Percentiles rank a stretch among this genome's conserved stretches.
phyloP scores from a whole-genome alignment of 75 land plant genomes.

The Adiantum capillusveneris region DNA sequence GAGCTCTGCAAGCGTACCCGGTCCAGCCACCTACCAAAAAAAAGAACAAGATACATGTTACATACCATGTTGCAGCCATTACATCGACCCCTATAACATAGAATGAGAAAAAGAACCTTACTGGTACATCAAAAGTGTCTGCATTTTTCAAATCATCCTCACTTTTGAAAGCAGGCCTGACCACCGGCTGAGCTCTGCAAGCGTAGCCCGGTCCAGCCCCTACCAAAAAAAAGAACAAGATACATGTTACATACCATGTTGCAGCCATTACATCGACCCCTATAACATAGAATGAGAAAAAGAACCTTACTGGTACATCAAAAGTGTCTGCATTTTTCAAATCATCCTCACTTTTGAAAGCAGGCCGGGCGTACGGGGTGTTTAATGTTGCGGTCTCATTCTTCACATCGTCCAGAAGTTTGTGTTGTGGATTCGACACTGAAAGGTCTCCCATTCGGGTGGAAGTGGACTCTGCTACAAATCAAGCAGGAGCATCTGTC shows the following conservation, averaged over 20 bases:
- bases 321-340: constrained; percentile 53
- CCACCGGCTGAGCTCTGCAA: constrained; percentile 52
- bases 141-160: constrained; percentile 78
- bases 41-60: too few relatives aligned
- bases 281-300: too few relatives aligned
- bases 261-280: too few relatives aligned
- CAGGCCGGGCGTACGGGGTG: constrained; percentile 29
- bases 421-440: constrained; percentile 35
- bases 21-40: constrained; percentile 44
- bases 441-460: background rate
- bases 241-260: too few relatives aligned
- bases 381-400: constrained; percentile 26
- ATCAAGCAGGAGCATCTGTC: background rate
- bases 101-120: too few relatives aligned
- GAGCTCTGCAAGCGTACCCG: constrained; percentile 57
- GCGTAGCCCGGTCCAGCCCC: constrained; percentile 53
- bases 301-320: constrained; percentile 47
- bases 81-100: too few relatives aligned
- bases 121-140: constrained; percentile 47
- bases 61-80: too few relatives aligned
- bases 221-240: constrained; percentile 15
- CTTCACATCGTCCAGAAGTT: constrained; percentile 43
- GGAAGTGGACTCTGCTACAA: background rate
- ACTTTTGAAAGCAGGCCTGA: constrained; percentile 26
- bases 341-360: constrained; percentile 61